These are phyloP conservation scores for Kickxella alabastrina DNA, from an alignment of 192 early-diverging fungal genomes.

Conservation along the genomic window DNA sequence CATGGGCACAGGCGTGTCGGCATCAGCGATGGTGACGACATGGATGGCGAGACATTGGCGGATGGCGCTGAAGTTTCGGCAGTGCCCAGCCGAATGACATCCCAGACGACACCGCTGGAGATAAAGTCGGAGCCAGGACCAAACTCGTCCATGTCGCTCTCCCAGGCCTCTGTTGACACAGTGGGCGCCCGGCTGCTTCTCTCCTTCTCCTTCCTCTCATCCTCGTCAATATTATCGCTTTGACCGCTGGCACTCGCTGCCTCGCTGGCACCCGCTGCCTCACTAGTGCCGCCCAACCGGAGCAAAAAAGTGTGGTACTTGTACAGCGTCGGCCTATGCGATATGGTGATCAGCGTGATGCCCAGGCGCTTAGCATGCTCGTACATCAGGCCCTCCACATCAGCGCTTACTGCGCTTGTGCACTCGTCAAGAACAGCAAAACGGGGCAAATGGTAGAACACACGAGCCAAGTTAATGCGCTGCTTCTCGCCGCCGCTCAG, in stretches of 20 bases:
- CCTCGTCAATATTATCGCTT: not conserved
- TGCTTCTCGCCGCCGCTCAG: slow-evolving; percentile 96
- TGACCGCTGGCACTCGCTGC: not conserved
- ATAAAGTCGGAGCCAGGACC: slow-evolving; percentile 11
- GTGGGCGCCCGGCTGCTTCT: not conserved
- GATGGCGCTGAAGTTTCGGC: not conserved
- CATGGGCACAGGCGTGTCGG: not conserved
- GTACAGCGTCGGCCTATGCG: slow-evolving; percentile 90
- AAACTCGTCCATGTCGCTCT: slow-evolving; percentile 29
- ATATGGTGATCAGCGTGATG: slow-evolving; percentile 90
- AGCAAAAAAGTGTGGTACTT: slow-evolving; percentile 94
- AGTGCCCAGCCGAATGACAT: slow-evolving; percentile 32
- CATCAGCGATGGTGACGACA: not conserved
- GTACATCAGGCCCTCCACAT: slow-evolving; percentile 91
- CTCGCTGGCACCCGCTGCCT: not conserved
- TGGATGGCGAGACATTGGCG: not conserved
- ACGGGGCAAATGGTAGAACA: slow-evolving; percentile 93
- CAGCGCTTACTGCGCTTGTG: slow-evolving; percentile 83
- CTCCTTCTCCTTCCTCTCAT: not conserved
- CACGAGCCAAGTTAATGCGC: slow-evolving; percentile 87
- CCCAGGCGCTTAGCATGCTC: slow-evolving; percentile 75
- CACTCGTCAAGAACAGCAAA: slow-evolving; percentile 97
- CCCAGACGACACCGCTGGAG: slow-evolving; percentile 46
- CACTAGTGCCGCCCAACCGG: slow-evolving; percentile 62
- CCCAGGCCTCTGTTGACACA: slow-evolving; percentile 40